Percentiles rank a stretch among this genome's conserved stretches.
phyloP scores from a whole-genome alignment of 352 stramenopile genomes.

The Phytophthora meadii region DNA sequence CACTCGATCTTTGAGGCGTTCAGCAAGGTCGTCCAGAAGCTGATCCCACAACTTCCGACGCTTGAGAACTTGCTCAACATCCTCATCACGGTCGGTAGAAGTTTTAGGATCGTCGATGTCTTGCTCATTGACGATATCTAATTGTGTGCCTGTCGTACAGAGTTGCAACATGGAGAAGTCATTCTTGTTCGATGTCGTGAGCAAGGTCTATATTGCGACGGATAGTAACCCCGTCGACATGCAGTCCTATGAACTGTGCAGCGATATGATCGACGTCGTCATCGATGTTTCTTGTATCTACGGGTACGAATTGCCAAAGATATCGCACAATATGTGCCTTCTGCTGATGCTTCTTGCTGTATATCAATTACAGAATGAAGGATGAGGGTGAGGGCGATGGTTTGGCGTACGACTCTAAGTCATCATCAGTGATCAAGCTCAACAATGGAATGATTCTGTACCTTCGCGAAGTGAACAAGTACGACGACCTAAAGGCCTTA shows the following conservation, averaged over 20 bases:
- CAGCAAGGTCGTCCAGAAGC: constrained; percentile 97
- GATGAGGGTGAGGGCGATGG: constrained; percentile 92
- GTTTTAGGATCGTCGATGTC: not conserved
- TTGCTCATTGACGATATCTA: not conserved
- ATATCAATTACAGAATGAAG: constrained; percentile 67
- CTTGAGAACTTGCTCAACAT: constrained; percentile 99
- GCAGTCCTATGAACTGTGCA: constrained; percentile 98
- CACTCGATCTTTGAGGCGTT: constrained; percentile 98
- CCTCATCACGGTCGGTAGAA: constrained; percentile 84
- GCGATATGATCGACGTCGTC: constrained; percentile 99
- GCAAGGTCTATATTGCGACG: constrained; percentile 98
- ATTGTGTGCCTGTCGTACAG: constrained; percentile 36
- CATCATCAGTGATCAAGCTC: constrained; percentile 96
- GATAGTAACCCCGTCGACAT: constrained; percentile 99
- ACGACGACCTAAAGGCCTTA: constrained; percentile 18
- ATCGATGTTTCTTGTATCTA: constrained; percentile 99
- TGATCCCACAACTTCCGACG: constrained; percentile 97
- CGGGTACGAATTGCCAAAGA: constrained; percentile 51
- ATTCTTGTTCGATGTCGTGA: constrained; percentile 99
- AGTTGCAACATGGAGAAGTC: constrained; percentile 99
- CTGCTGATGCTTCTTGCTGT: not conserved
- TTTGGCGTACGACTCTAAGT: constrained; percentile 96
- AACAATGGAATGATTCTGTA: constrained; percentile 98
- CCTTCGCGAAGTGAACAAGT: constrained; percentile 94
- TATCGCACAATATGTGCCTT: not conserved